Base-by-base conservation (phyloP, 495 filamentous ascomycete species). In the Aeminium ludgeri region DNA sequence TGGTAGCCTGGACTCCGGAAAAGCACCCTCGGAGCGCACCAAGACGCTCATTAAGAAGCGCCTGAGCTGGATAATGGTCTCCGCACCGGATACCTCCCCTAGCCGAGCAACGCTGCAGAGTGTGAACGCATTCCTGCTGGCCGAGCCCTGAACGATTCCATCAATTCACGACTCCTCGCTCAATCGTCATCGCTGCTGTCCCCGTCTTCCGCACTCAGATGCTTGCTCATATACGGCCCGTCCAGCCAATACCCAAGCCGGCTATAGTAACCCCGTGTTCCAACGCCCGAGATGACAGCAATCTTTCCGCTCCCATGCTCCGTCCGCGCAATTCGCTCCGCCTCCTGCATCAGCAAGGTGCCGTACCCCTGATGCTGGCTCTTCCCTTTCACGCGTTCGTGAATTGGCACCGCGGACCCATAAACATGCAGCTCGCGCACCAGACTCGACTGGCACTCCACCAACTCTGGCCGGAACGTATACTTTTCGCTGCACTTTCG, bases 331-430 rank as follows among this genome's bases (percentile, higher is more conserved):
- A 97, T 96, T 33, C 84, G 69, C 61, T 97, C 91, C 1, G 89
- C 89, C 63, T 95, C 86, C 57, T 96, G 89, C 89, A 97, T 97
- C 39, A 97, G 52, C 41, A 97, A 59, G 2, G 91, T 96, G 19
- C 89, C 89, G 52, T 91, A 97, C 0, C 89, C 89, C 55, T 93
- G 91, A 62, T 97, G 89, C 65, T 97, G 89, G 63, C 94, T 96
- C 59, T 97, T 97, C 55, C 76, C 74, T 7, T 86, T 80, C 54
- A 96, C 87, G 41, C 89, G 69, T 8, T 82, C 86, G 57, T 97
- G 89, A 40, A 97, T 75, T 1, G 89, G 89, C 8, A 97, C 89
- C 1, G 89, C 89, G 40, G 80, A 84, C 11, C 89, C 89, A 56
- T 97, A 97, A 1, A 97, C 89, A 60, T 97, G 89, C 40, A 97